Percentiles rank a stretch among this genome's conserved stretches.
Evolutionary conservation across 306 rosid genomes (phyloP).

Genomic region (Potentilla sterilis): DNA sequence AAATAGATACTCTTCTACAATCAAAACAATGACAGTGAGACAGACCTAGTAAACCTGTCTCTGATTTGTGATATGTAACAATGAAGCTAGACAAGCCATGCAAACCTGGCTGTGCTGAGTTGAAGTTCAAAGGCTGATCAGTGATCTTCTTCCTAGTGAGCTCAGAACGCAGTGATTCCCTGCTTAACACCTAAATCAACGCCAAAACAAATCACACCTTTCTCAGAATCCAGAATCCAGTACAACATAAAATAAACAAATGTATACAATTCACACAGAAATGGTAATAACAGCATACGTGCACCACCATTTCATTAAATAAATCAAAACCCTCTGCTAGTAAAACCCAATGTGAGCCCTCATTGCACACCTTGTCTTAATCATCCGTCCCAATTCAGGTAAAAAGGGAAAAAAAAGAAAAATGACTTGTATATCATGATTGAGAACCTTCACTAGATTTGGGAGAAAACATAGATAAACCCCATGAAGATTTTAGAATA

Average conservation of each 20-base stretch:
- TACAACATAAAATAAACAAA: neutral
- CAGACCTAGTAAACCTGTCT: neutral
- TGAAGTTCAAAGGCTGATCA: slow-evolving; percentile 40
- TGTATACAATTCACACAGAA: neutral
- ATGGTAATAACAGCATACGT: neutral
- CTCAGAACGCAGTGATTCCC: slow-evolving; percentile 57
- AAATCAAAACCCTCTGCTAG: neutral
- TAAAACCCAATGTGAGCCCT: neutral
- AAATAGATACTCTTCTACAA: neutral
- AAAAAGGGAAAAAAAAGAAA: neutral
- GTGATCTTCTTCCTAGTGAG: slow-evolving; percentile 34
- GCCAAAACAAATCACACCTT: slow-evolving; percentile 8
- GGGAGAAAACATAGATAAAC: neutral
- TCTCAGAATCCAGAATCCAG: slow-evolving; percentile 18
- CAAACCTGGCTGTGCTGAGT: slow-evolving; percentile 42
- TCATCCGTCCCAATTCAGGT: neutral
- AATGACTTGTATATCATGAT: neutral
- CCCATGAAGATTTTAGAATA: neutral
- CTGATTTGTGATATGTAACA: neutral
- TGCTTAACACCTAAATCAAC: slow-evolving; percentile 52
- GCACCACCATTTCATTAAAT: neutral
- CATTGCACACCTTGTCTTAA: neutral
- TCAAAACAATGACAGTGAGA: neutral
- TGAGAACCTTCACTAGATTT: neutral
- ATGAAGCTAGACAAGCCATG: slow-evolving; percentile 10